phyloP scores from a whole-genome alignment of 306 rosid species.

The Ammopiptanthus mongolicus region DNA sequence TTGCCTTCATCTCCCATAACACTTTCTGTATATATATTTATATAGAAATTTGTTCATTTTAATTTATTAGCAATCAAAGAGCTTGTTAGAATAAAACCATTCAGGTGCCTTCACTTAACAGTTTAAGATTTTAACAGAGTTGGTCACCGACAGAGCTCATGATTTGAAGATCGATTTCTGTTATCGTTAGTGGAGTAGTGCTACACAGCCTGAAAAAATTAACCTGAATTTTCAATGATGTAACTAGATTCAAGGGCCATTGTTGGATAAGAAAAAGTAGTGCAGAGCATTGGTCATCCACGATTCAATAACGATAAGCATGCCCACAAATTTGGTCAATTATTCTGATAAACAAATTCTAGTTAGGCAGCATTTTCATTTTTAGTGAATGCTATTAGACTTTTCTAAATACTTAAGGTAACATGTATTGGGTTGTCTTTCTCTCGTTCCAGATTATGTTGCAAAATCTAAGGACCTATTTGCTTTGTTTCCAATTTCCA shows the following conservation, averaged over 20 bases:
- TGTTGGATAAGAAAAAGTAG: not conserved
- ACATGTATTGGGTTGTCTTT: not conserved
- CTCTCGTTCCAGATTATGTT: not conserved
- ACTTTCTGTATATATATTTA: not conserved
- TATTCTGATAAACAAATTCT: not conserved
- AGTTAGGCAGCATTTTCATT: not conserved
- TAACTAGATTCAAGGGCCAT: not conserved
- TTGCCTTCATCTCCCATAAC: not conserved
- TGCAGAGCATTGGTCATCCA: not conserved
- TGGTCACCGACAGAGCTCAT: not conserved
- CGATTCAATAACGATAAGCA: not conserved
- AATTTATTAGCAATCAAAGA: not conserved
- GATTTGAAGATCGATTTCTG: not conserved
- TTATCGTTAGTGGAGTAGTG: not conserved
- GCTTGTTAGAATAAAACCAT: not conserved
- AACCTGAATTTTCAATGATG: not conserved
- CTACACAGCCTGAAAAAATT: not conserved
- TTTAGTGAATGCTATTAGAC: not conserved
- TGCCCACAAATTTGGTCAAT: not conserved
- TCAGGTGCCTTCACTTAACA: not conserved
- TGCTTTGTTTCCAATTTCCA: too few species aligned
- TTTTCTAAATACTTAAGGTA: not conserved
- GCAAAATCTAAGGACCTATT: too few species aligned
- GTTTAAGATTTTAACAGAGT: not conserved
- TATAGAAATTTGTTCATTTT: not conserved